Evolutionary conservation across 495 filamentous ascomycete genomes (phyloP), one percentile per base, ranked within the genome.

Genomic region (Talaromyces trachyspermus): DNA sequence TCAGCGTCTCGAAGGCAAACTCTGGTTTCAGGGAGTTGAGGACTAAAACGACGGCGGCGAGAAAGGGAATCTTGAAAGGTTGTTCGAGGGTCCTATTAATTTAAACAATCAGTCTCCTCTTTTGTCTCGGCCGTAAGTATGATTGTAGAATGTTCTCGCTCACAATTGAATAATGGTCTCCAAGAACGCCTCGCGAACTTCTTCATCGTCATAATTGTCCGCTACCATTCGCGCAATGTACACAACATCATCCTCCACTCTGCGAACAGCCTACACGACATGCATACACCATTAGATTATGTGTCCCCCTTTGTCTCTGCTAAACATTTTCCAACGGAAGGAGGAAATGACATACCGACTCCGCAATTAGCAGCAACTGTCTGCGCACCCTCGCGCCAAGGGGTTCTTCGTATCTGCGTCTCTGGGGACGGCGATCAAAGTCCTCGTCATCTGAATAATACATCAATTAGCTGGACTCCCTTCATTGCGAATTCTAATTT

Each of bases 1-100:
- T 69, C 25, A 96, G 63, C 11, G 91, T 59, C 38, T 90, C 79
- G 32, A 74, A 68, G 22, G 81, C 75, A 27, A 92, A 68, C 50
- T 91, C 85, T 17, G 81, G 74, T 46, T 86, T 87, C 49, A 83
- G 65, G 26, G 75, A 72, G 66, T 96, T 92, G 48, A 79, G 71
- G 36, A 86, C 76, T 40, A 95, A 71, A 22, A 89, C 73, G 3
- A 89, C 80, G 19, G 84, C 85, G 22, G 89, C 89, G 43, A 92
- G 74, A 61, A 95, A 96, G 2, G 92, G 94, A 43, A 89, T 91
- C 69, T 96, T 96, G 65, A 99, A 83, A 0, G 94, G 91, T 65
- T 99, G 92, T 66, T 99, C 92, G 17, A 89, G 56, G 33, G 83
- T 71, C 33, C 73, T 79, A 43, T 24, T 40, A 18, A 30, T 33